Evolutionary conservation across 2,329 filamentous ascomycete genomes (phyloP).

Genomic region (Fusarium proliferatum): DNA sequence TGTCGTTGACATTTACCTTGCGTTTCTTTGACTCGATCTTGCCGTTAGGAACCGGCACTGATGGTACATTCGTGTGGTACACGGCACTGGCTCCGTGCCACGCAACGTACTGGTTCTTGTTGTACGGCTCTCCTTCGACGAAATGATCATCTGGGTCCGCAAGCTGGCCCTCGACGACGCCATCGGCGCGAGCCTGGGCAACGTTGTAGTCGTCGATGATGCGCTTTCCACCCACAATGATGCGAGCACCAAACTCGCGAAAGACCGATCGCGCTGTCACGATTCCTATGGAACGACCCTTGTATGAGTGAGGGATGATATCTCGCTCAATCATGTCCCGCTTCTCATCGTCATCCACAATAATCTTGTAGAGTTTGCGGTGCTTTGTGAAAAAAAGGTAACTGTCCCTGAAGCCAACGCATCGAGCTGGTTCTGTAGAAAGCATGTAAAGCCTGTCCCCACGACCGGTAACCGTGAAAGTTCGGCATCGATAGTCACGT

Average conservation of each 20-base stretch:
- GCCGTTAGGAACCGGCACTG: conserved; percentile 78
- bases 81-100: conserved; percentile 98
- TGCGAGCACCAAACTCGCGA: conserved; percentile 93
- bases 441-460: conserved; percentile 95
- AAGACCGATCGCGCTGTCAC: conserved; percentile 97
- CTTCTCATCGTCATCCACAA: conserved; percentile 97
- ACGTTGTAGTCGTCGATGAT: conserved; percentile 92
- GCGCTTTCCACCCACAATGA: conserved; percentile 89
- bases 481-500: conserved; percentile 93
- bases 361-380: conserved; percentile 95
- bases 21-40: conserved; percentile 86
- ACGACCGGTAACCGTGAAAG: conserved; percentile 88
- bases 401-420: conserved; percentile 96
- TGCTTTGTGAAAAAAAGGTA: conserved; percentile 99
- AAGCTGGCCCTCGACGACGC: conserved; percentile 86
- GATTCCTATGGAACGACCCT: conserved; percentile 95
- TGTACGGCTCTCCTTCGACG: conserved; percentile 86
- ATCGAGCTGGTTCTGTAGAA: conserved; percentile 95
- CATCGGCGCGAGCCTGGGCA: conserved; percentile 77
- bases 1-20: conserved; percentile 87
- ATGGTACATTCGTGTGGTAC: conserved; percentile 85
- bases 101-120: conserved; percentile 98
- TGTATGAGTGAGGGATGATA: conserved; percentile 98
- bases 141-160: conserved; percentile 90
- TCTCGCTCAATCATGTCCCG: conserved; percentile 94